Conservation (phyloP, 1,139 yeast species). For the Suhomyces ambrosiae region DNA sequence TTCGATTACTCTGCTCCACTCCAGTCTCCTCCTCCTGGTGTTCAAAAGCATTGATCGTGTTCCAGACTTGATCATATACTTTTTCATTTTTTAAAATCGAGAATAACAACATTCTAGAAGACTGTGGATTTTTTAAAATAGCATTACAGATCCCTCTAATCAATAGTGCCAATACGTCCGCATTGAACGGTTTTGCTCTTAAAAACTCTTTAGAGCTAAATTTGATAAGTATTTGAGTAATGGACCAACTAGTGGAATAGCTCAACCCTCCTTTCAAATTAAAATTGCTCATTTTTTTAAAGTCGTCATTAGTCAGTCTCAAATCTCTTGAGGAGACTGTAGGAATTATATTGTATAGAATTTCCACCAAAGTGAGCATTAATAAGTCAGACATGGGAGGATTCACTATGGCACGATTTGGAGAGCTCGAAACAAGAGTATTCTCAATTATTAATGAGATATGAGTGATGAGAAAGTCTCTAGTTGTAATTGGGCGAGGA, state of each 20-base stretch:
- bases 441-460: slow-evolving; percentile 40
- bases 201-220: slow-evolving; percentile 48
- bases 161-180: slow-evolving; percentile 61
- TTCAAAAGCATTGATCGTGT: slow-evolving; percentile 30
- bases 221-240: slow-evolving; percentile 55
- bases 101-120: slow-evolving; percentile 57
- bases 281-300: slow-evolving; percentile 32
- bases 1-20: too few relatives aligned
- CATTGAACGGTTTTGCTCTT: slow-evolving; percentile 47
- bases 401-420: background rate
- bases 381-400: slow-evolving; percentile 21
- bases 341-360: slow-evolving; percentile 61
- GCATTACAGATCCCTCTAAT: slow-evolving; percentile 57
- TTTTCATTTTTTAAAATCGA: slow-evolving; percentile 53
- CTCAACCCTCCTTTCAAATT: slow-evolving; percentile 54
- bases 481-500: slow-evolving; percentile 47
- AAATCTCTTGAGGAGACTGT: slow-evolving; percentile 30
- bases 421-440: slow-evolving; percentile 3
- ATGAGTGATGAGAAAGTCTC: slow-evolving; percentile 65
- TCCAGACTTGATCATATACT: slow-evolving; percentile 37
- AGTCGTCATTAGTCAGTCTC: slow-evolving; percentile 26
- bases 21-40: slow-evolving; percentile 5
- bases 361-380: slow-evolving; percentile 54
- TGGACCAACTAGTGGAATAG: slow-evolving; percentile 57
- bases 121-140: slow-evolving; percentile 48